Conservation (phyloP, 768 basidiomycete species). For the Amanita polypyramis region DNA sequence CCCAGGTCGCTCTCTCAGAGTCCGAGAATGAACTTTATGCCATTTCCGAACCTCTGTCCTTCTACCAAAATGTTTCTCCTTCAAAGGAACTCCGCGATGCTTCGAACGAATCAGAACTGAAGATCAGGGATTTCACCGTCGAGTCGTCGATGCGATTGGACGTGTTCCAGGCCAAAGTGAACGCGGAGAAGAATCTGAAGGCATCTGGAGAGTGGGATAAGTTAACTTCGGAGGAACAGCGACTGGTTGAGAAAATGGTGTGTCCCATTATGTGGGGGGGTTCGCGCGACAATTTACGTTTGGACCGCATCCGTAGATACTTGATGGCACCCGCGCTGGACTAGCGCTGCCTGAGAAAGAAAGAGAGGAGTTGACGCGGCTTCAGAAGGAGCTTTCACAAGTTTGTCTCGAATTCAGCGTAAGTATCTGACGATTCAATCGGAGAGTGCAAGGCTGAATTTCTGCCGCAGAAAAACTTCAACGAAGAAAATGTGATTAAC, state of each 20-base stretch:
- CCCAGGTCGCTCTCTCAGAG: constrained; percentile 48
- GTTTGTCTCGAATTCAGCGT: constrained; percentile 74
- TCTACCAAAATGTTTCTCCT: constrained; percentile 77
- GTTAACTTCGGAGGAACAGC: constrained; percentile 55
- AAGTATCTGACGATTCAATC: constrained; percentile 16
- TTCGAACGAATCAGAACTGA: constrained; percentile 63
- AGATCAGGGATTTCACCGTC: constrained; percentile 59
- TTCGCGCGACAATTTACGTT: not conserved
- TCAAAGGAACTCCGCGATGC: constrained; percentile 73
- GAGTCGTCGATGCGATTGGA: constrained; percentile 77
- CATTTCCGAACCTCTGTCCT: constrained; percentile 49
- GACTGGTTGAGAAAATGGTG: constrained; percentile 74
- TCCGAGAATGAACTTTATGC: constrained; percentile 46
- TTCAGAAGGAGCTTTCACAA: constrained; percentile 73
- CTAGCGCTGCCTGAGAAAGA: constrained; percentile 60
- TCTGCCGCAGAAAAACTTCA: constrained; percentile 67
- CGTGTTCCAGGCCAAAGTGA: constrained; percentile 62
- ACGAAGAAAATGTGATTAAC: constrained; percentile 67
- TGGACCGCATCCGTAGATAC: constrained; percentile 24
- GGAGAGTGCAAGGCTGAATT: not conserved
- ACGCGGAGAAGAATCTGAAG: constrained; percentile 61
- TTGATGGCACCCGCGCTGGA: constrained; percentile 75
- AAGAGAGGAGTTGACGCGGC: constrained; percentile 38
- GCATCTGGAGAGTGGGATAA: constrained; percentile 49
- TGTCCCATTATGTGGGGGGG: constrained; percentile 5